Base-by-base conservation (phyloP, 208 protist genomes). In the Acanthamoeba quina region DNA sequence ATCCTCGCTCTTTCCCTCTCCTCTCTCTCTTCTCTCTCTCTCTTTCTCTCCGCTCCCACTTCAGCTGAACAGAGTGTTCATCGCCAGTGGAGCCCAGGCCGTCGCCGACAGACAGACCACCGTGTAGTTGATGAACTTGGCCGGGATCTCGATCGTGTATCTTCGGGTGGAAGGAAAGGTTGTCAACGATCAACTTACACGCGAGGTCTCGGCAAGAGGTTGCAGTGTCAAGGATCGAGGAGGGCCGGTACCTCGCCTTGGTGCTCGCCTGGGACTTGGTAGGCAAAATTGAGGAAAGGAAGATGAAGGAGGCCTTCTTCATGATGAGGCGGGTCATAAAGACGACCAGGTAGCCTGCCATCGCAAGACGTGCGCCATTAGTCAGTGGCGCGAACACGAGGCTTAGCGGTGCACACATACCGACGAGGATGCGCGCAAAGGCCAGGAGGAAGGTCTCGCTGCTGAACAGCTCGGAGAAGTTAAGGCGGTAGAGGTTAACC, bases 111-210 rank as follows among this genome's bases (percentile, higher is more conserved):
- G 64, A 72, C 64, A 72, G 29, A 72, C 64, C 64, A 72, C 64
- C 64, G 64, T 72, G 64, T 72, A 72, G 64, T 72, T 72, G 64
- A 72, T 72, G 64, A 72, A 72, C 64, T 72, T 72, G 29, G 64
- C 64, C 9, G 64, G 64, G 64, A 72, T 72, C 64, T 72, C 64
- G 10, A 72, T 72, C 29, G 29, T 4, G 29, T 72, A 72, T 24
- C 64, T 72, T 3, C 41, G 24, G 0, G 0, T 26, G 24, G 9
- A 64, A 15, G 24, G 13, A 58, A 66, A 7, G 31, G 31, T 31
- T 34, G 6, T 11, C n/a, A 19, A 64, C 24, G 15, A 64, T 7
- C 26, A 64, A 29, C 6, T 37, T 37, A 37, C 34, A 37, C 34
- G 34, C 34, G 34, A 37, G 7, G 21, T 29, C 26, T 19, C 7